Percentiles rank a stretch among this genome's conserved stretches.
phyloP scores from a whole-genome alignment of 352 stramenopile species.

The Blastocystis sp. region DNA sequence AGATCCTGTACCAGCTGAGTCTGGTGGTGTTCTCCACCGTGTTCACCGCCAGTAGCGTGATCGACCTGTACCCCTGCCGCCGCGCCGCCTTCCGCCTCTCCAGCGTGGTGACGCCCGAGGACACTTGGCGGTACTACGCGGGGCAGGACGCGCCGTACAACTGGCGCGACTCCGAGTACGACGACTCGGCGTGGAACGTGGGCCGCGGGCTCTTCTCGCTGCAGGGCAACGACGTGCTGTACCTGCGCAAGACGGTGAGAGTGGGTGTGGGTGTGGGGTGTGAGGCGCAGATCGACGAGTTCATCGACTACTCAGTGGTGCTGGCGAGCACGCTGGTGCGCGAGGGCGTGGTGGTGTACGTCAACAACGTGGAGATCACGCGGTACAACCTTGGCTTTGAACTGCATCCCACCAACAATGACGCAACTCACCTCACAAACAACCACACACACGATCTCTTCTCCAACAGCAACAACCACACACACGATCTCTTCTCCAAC shows the following conservation, averaged over 20 bases:
- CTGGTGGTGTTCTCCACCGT: background rate
- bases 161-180: conserved; percentile 14
- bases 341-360: conserved; percentile 11
- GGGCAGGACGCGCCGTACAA: background rate
- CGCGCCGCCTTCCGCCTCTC: background rate
- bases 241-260: background rate
- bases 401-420: background rate
- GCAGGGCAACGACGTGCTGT: background rate
- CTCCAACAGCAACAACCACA: background rate
- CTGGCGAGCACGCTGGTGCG: conserved; percentile 5
- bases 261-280: background rate
- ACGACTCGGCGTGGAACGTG: background rate
- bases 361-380: conserved; percentile 33
- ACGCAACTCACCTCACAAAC: background rate
- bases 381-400: conserved; percentile 12
- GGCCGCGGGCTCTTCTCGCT: background rate
- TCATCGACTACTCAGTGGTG: conserved; percentile 20
- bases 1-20: background rate
- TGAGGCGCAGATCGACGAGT: background rate
- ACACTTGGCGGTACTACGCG: background rate
- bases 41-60: background rate
- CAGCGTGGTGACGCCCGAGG: background rate
- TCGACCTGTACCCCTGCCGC: conserved; percentile 30
- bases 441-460: background rate
- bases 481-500: background rate